A percentile compares a stretch with the other conserved stretches of the same genome.
phyloP scores from a whole-genome alignment of 768 basidiomycete species.

The Kwoniella dejecticola region DNA sequence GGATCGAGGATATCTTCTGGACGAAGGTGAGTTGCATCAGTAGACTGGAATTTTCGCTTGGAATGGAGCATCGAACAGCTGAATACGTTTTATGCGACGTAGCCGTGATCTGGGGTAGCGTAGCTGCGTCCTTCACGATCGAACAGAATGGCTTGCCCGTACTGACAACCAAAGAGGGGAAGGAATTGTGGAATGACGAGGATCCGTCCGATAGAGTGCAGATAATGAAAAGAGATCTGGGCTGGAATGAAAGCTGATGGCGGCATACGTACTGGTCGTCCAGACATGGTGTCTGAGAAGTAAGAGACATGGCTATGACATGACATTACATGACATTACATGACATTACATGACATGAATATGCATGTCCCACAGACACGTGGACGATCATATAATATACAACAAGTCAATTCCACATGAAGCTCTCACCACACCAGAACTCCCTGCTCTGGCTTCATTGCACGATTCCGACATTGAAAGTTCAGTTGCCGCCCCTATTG shows the following conservation, averaged over 20 bases:
- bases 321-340: too few relatives aligned
- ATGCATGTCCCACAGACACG: background rate
- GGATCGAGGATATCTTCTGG: constrained; percentile 19
- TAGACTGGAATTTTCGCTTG: background rate
- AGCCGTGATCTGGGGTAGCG: constrained; percentile 30
- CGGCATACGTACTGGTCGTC: too few relatives aligned
- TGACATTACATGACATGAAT: background rate
- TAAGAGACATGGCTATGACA: too few relatives aligned
- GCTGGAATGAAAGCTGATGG: background rate
- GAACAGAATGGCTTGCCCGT: constrained; percentile 28
- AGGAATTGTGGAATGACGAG: constrained; percentile 29
- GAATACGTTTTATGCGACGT: background rate
- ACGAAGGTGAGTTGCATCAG: constrained; percentile 25
- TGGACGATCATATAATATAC: background rate
- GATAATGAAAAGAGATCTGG: constrained; percentile 10
- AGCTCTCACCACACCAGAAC: too few relatives aligned
- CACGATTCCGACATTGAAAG: background rate
- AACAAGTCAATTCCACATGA: background rate
- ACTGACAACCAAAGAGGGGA: background rate
- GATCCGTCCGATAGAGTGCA: constrained; percentile 10
- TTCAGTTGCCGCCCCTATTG: constrained; percentile 13
- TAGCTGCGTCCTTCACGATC: constrained; percentile 31
- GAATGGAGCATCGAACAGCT: background rate
- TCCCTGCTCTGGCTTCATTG: background rate
- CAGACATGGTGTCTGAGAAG: too few relatives aligned